A percentile compares a stretch with the other conserved stretches of the same genome.
Evolutionary conservation across 768 basidiomycete species (phyloP).

Genomic region (Hygrophorus pudorinus): DNA sequence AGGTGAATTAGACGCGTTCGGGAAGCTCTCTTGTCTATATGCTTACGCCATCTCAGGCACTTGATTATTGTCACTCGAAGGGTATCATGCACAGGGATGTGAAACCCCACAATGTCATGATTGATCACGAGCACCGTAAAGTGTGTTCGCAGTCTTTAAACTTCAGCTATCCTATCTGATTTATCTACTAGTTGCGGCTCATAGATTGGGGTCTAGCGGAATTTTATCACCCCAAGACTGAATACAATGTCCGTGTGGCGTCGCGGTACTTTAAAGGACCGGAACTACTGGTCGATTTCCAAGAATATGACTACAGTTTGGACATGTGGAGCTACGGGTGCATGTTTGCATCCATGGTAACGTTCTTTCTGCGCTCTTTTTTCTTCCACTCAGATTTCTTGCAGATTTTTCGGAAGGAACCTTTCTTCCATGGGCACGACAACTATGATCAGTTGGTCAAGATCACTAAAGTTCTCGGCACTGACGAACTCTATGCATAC

Average conservation of each 20-base stretch:
- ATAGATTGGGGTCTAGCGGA: conserved; percentile 99
- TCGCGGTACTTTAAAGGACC: conserved; percentile 98
- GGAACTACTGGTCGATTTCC: conserved; percentile 93
- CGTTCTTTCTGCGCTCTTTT: conserved; percentile 12
- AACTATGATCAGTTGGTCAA: conserved; percentile 98
- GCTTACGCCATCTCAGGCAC: conserved; percentile 43
- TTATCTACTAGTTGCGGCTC: conserved; percentile 59
- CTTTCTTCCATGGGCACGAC: conserved; percentile 98
- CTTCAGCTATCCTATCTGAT: conserved; percentile 3
- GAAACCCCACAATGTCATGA: conserved; percentile 99
- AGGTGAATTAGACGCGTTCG: conserved; percentile 34
- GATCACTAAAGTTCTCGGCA: conserved; percentile 95
- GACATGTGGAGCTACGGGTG: conserved; percentile 99
- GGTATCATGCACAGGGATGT: conserved; percentile 99
- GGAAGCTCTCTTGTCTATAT: too few relatives aligned
- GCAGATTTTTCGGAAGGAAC: conserved; percentile 97
- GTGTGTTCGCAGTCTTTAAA: conserved; percentile 30
- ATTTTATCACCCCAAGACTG: conserved; percentile 96
- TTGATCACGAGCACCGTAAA: conserved; percentile 94
- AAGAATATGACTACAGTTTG: conserved; percentile 95
- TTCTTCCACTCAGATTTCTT: conserved; percentile 5
- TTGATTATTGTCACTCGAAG: conserved; percentile 97
- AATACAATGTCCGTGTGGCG: conserved; percentile 97
- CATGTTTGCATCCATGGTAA: conserved; percentile 98
- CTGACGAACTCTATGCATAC: conserved; percentile 88